Percentiles rank a stretch among this genome's conserved stretches.
phyloP scores from a whole-genome alignment of 2,329 filamentous ascomycete species.

The Xylaria sp. region DNA sequence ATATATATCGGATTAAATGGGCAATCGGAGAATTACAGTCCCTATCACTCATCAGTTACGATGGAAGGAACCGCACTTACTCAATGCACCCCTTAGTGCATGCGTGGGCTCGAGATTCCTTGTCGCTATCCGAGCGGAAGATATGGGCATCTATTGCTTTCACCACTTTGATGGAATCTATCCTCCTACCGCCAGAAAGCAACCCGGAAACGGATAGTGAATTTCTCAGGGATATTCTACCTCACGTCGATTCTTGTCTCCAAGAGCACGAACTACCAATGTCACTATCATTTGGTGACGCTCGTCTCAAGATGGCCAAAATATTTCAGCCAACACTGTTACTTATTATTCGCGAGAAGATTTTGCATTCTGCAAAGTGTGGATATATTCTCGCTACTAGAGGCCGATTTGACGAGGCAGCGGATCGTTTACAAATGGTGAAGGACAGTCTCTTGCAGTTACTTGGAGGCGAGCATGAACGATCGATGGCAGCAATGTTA shows the following conservation, averaged over 20 bases:
- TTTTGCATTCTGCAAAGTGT: slow-evolving; percentile 12
- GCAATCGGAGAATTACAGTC: slow-evolving; percentile 27
- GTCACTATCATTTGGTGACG: not conserved
- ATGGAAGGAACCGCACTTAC: slow-evolving; percentile 27
- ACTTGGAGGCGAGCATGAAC: slow-evolving; percentile 19
- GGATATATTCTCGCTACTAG: too few species aligned
- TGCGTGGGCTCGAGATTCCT: slow-evolving; percentile 26
- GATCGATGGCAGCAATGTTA: slow-evolving; percentile 19
- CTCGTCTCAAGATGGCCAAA: slow-evolving; percentile 14
- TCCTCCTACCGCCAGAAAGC: slow-evolving; percentile 22
- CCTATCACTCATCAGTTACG: slow-evolving; percentile 24
- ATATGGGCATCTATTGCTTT: slow-evolving; percentile 29
- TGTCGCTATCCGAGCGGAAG: slow-evolving; percentile 23
- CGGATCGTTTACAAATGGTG: slow-evolving; percentile 6
- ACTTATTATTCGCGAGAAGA: slow-evolving; percentile 22
- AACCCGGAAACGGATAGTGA: slow-evolving; percentile 19
- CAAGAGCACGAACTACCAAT: slow-evolving; percentile 23
- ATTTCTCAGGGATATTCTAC: slow-evolving; percentile 23
- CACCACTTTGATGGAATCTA: slow-evolving; percentile 25
- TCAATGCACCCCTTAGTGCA: slow-evolving; percentile 26
- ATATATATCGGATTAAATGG: slow-evolving; percentile 25
- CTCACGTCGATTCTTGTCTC: slow-evolving; percentile 23
- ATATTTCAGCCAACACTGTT: slow-evolving; percentile 25
- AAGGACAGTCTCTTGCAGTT: slow-evolving; percentile 25
- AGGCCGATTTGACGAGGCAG: too few species aligned